phyloP scores from a whole-genome alignment of 306 rosid species.

The Corylus avellana region DNA sequence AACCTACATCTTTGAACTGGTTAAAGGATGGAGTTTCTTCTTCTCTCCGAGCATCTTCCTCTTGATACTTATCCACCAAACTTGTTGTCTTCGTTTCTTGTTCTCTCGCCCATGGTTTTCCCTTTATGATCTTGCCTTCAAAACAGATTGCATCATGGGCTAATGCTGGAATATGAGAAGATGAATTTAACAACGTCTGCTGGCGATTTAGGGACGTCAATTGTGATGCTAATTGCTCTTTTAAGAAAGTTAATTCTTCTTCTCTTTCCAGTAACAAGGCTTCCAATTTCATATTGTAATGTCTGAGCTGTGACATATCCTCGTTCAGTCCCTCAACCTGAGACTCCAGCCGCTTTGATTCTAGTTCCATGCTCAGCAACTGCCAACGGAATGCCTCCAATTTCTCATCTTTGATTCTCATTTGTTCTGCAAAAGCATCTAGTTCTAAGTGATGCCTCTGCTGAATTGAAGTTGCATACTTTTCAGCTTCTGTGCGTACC shows the following conservation, averaged over 20 bases:
- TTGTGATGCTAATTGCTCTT: conserved; percentile 62
- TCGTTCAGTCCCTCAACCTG: conserved; percentile 67
- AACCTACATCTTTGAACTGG: conserved; percentile 6
- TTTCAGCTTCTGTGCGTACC: conserved; percentile 83
- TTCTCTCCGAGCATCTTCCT: conserved; percentile 22
- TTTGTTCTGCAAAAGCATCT: conserved; percentile 91
- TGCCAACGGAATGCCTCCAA: conserved; percentile 82
- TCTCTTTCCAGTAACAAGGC: conserved; percentile 60
- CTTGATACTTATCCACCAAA: conserved; percentile 33
- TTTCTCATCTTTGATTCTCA: conserved; percentile 83
- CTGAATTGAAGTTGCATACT: conserved; percentile 63
- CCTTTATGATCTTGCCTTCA: conserved; percentile 46
- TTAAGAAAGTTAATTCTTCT: conserved; percentile 57
- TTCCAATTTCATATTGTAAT: conserved; percentile 64
- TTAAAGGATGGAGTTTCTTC: conserved; percentile 14
- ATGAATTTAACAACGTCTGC: conserved; percentile 33
- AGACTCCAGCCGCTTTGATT: conserved; percentile 73
- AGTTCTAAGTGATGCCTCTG: conserved; percentile 85
- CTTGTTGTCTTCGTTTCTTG: conserved; percentile 43
- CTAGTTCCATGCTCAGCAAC: conserved; percentile 74
- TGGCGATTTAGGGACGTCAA: conserved; percentile 39
- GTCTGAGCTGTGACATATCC: conserved; percentile 73
- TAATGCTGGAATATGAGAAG: conserved; percentile 42
- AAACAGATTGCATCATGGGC: conserved; percentile 46
- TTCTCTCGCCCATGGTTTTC: conserved; percentile 47